Evolutionary conservation across 2,329 filamentous ascomycete genomes (phyloP), one percentile per base, ranked within the genome.

Genomic region (Tympanopsis confertula): DNA sequence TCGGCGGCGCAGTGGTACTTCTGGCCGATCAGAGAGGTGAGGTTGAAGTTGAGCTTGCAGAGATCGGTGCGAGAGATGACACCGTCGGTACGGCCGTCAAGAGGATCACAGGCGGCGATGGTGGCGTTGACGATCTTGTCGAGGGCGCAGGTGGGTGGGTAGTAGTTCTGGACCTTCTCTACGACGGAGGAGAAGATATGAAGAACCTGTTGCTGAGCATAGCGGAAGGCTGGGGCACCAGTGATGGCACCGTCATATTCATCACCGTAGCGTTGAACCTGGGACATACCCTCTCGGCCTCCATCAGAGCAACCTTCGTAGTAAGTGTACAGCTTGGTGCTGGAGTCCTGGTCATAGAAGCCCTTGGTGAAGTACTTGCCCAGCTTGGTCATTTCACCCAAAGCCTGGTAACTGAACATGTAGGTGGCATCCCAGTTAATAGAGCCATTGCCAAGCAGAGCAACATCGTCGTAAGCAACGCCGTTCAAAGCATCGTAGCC

Each of bases 51-150:
- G 7, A 60, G 47, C 42, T 50, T 50, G 46, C 54, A 59, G n/a
- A 57, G 49, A 20, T 61, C 56, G 1, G 56, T 50, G 4, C 56
- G 49, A 17, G 51, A 45, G 32, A 77, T 58, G 4, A 76, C 67
- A 12, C 71, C 69, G 39, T 77, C 71, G 1, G 57, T 61, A 33
- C 59, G 58, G 4, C 73, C 71, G 39, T 77, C 72, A 4, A 77
- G 55, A 5, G 61, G 54, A 42, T 77, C 71, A 37, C 72, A 78
- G 24, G 63, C 63, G 1, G 56, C 54, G 35, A 76, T 72, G 4
- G 71, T 75, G 28, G 59, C 55, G 46, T 73, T 74, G 15, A 68
- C 59, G 35, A 74, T 72, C 46, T 63, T 65, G 4, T 59, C 54
- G 13, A 74, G 46, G 36, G 68, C 66, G 32, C 61, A 63, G 1